These are phyloP conservation scores for Phytophthora rubi DNA, from an alignment of 352 stramenopile genomes.

Conservation along the genomic window DNA sequence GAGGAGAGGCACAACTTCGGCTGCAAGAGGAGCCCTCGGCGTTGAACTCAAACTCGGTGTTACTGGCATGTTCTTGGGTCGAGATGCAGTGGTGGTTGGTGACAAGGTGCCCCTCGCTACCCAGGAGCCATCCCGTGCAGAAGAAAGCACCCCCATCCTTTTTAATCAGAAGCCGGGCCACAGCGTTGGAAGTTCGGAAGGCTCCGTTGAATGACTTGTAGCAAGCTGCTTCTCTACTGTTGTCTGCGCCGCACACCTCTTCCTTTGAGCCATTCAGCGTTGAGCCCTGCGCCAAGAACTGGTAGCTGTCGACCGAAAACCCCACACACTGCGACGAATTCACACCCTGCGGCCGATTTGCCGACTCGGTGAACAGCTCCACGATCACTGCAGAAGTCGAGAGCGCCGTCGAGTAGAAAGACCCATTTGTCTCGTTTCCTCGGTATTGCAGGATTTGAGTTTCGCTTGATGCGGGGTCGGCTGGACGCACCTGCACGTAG, in stretches of 20 bases:
- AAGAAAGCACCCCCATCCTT: slow-evolving; percentile 58
- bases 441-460: slow-evolving; percentile 37
- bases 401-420: slow-evolving; percentile 46
- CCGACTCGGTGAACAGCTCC: slow-evolving; percentile 47
- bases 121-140: slow-evolving; percentile 79
- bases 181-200: slow-evolving; percentile 36
- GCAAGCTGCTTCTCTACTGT: slow-evolving; percentile 60
- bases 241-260: slow-evolving; percentile 60
- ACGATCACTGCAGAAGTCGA: slow-evolving; percentile 48
- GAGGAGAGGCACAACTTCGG: slow-evolving; percentile 32
- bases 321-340: slow-evolving; percentile 43
- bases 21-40: slow-evolving; percentile 49
- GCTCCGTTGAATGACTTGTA: slow-evolving; percentile 31
- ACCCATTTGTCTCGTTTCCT: slow-evolving; percentile 32
- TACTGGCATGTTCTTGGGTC: slow-evolving; percentile 43
- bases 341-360: not conserved
- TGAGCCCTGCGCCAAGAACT: slow-evolving; percentile 35
- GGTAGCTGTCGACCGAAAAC: slow-evolving; percentile 56
- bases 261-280: slow-evolving; percentile 37
- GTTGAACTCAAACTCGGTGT: slow-evolving; percentile 72
- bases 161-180: slow-evolving; percentile 69
- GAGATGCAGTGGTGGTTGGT: slow-evolving; percentile 86
- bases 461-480: slow-evolving; percentile 33
- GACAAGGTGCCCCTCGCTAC: slow-evolving; percentile 73
- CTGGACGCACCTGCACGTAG: slow-evolving; percentile 51